Conservation (phyloP, 768 basidiomycete genomes). For the Trametes villosa region DNA sequence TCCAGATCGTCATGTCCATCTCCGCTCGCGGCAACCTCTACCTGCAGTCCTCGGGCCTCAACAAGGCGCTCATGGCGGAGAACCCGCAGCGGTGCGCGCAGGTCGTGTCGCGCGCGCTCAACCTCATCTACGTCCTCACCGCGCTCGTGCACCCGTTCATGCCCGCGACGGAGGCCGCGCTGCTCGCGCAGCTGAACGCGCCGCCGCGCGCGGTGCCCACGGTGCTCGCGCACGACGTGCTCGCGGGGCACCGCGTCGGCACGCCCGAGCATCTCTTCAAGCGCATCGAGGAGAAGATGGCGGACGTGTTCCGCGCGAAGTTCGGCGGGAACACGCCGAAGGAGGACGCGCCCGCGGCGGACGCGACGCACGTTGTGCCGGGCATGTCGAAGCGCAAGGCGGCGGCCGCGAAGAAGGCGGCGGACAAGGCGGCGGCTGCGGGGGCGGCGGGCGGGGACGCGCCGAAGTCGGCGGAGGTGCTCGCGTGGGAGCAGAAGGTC, state of each 20-base stretch:
- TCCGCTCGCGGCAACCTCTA: conserved; percentile 91
- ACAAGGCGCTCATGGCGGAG: conserved; percentile 84
- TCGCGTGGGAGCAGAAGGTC: conserved; percentile 75
- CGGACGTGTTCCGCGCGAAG: conserved; percentile 75
- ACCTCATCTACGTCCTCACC: conserved; percentile 90
- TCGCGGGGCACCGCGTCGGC: conserved; percentile 85
- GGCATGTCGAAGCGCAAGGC: conserved; percentile 60
- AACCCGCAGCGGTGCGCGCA: conserved; percentile 87
- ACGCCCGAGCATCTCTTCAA: conserved; percentile 91
- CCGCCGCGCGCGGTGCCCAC: conserved; percentile 81
- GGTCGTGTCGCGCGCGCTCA: conserved; percentile 87
- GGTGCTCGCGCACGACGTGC: conserved; percentile 76
- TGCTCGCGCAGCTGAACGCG: conserved; percentile 87
- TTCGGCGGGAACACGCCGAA: conserved; percentile 71
- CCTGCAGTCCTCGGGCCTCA: conserved; percentile 90
- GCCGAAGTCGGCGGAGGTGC: conserved; percentile 73
- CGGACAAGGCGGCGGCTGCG: conserved; percentile 45
- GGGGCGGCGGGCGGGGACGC: conserved; percentile 42
- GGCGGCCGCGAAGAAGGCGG: conserved; percentile 47
- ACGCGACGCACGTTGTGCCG: conserved; percentile 48
- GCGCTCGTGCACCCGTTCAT: conserved; percentile 93
- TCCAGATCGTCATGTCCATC: conserved; percentile 88
- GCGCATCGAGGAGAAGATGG: conserved; percentile 90
- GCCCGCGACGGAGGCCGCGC: conserved; percentile 84
- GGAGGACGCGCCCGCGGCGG: conserved; percentile 41